These are phyloP conservation scores for Mallotus repandus DNA, from an alignment of 441 rosid species.

Conservation along the genomic window DNA sequence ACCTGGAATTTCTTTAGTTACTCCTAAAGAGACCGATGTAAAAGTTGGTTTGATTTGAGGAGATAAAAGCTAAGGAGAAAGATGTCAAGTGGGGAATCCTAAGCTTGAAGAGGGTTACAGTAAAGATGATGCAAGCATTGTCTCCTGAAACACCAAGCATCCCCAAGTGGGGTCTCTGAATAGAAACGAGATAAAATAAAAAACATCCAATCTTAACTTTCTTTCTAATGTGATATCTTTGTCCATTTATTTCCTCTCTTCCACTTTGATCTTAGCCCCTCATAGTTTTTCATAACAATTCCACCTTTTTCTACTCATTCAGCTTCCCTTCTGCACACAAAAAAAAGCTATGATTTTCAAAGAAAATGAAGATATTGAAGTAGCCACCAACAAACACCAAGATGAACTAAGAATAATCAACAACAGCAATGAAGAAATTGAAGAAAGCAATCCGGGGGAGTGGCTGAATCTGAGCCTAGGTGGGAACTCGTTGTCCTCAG, in stretches of 20 bases:
- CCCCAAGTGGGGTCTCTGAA: constrained; percentile 41
- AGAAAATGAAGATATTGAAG: constrained; percentile 34
- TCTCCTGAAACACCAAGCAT: constrained; percentile 43
- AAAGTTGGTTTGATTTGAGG: constrained; percentile 35
- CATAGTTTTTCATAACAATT: constrained; percentile 26
- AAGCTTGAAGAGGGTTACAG: constrained; percentile 41
- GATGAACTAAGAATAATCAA: constrained; percentile 25
- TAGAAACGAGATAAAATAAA: constrained; percentile 28
- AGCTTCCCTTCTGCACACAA: constrained; percentile 15
- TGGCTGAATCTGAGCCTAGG: constrained; percentile 71
- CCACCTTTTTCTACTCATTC: constrained; percentile 17
- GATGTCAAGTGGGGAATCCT: constrained; percentile 52
- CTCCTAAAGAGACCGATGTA: constrained; percentile 33
- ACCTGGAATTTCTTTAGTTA: constrained; percentile 28
- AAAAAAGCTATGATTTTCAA: constrained; percentile 39
- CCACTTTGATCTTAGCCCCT: constrained; percentile 32
- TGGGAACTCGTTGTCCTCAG: constrained; percentile 14
- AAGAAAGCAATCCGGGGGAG: constrained; percentile 39
- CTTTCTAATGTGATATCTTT: constrained; percentile 18
- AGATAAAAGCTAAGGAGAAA: constrained; percentile 27
- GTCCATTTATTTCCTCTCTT: constrained; percentile 36
- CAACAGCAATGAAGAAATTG: constrained; percentile 23
- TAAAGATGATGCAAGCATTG: constrained; percentile 43
- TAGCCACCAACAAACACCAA: constrained; percentile 23
- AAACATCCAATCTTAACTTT: constrained; percentile 19